These are phyloP conservation scores for Pneumocystis carinii DNA, from an alignment of 1,139 yeast genomes.

Conservation along the genomic window DNA sequence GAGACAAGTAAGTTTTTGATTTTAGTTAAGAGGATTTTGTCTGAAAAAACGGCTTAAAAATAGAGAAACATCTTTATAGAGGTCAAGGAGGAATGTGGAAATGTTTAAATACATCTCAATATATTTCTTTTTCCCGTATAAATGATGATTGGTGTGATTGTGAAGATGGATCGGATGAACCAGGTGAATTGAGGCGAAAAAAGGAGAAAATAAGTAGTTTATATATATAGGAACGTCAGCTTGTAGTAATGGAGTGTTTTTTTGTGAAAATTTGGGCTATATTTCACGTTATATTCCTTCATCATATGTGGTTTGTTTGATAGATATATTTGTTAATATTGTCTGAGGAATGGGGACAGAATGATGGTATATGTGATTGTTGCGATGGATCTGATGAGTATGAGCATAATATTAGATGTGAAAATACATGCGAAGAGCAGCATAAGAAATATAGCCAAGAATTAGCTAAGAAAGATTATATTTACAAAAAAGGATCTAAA, in stretches of 20 bases:
- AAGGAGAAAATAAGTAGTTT: constrained; percentile 15
- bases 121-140: constrained; percentile 7
- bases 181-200: constrained; percentile 80
- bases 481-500: constrained; percentile 1
- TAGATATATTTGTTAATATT: too few species aligned
- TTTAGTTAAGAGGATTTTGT: too few species aligned
- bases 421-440: constrained; percentile 43
- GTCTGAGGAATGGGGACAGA: constrained; percentile 15
- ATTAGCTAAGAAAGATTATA: constrained; percentile 3
- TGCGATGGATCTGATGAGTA: constrained; percentile 92
- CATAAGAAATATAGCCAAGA: constrained; percentile 22
- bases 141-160: constrained; percentile 81
- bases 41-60: not conserved
- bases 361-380: constrained; percentile 94
- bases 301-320: constrained; percentile 26
- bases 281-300: constrained; percentile 22
- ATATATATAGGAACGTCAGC: constrained; percentile 2
- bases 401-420: constrained; percentile 34
- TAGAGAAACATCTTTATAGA: constrained; percentile 2
- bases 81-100: not conserved
- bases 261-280: constrained; percentile 67
- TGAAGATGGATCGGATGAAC: constrained; percentile 96
- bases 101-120: constrained; percentile 9
- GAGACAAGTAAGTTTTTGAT: not conserved
- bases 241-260: constrained; percentile 35